Conservation (phyloP, 2,329 filamentous ascomycete genomes). For the Ophiostoma triangulosporum region DNA sequence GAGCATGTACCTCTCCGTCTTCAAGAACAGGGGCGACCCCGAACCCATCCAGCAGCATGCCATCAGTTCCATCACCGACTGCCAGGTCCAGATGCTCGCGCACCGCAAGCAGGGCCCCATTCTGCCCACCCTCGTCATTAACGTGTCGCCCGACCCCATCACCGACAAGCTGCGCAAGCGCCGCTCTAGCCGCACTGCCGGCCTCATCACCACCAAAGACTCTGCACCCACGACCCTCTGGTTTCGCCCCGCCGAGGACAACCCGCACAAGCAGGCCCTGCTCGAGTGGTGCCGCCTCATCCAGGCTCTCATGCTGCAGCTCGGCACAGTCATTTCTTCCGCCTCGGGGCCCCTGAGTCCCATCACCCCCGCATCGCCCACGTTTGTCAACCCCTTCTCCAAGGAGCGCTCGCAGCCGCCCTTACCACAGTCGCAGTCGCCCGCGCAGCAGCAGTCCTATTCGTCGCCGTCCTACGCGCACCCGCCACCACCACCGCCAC, state of each 20-base stretch:
- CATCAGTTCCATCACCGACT: conserved; percentile 38
- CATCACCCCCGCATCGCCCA: conserved; percentile 39
- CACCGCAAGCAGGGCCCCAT: conserved; percentile 49
- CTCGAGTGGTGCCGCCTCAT: conserved; percentile 48
- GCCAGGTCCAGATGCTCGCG: conserved; percentile 43
- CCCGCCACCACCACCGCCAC: neutral
- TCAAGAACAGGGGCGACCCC: conserved; percentile 43
- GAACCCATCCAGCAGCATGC: conserved; percentile 42
- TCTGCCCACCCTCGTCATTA: conserved; percentile 45
- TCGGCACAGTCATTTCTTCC: neutral
- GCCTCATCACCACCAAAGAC: conserved; percentile 39
- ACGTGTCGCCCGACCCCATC: conserved; percentile 34
- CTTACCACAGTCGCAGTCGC: neutral
- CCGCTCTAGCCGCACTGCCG: conserved; percentile 48
- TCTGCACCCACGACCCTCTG: conserved; percentile 34
- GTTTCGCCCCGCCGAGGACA: conserved; percentile 43
- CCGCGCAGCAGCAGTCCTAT: neutral
- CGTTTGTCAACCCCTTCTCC: conserved; percentile 40
- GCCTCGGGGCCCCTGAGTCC: conserved; percentile 27
- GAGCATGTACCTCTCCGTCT: conserved; percentile 37
- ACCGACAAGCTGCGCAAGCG: conserved; percentile 50
- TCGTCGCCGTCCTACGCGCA: neutral
- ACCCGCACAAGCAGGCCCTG: conserved; percentile 28
- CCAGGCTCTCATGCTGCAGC: conserved; percentile 25
- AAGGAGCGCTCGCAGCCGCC: neutral